phyloP scores from a whole-genome alignment of 306 rosid genomes.

The Quercus wislizeni region DNA sequence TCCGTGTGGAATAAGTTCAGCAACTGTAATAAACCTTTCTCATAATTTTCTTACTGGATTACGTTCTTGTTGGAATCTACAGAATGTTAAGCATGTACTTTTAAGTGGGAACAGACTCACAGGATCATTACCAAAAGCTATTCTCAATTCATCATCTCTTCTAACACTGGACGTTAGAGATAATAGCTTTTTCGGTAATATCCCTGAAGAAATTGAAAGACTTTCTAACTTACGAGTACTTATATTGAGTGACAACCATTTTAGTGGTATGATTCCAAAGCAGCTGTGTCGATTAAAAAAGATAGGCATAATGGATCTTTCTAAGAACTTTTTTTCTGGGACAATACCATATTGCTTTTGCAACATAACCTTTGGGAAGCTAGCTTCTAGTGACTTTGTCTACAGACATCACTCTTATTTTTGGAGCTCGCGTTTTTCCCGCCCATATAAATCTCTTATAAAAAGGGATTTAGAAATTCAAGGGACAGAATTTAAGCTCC shows the following conservation, averaged over 20 bases:
- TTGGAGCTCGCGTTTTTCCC: accelerated
- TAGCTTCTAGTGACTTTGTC: neutral
- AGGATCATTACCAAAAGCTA: neutral
- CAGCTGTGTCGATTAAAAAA: neutral
- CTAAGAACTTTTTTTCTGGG: too few relatives aligned
- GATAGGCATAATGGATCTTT: neutral
- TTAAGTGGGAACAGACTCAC: conserved; percentile 1
- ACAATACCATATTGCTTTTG: too few relatives aligned
- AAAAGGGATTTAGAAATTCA: accelerated
- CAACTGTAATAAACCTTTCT: conserved; percentile 6
- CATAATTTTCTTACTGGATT: conserved; percentile 5
- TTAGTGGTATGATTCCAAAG: conserved; percentile 16
- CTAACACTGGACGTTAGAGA: conserved; percentile 8
- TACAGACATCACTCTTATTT: too few relatives aligned
- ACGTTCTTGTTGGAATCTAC: neutral
- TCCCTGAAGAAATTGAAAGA: conserved; percentile 14
- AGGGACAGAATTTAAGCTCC: too few relatives aligned
- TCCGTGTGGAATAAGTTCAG: neutral
- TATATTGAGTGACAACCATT: conserved; percentile 1
- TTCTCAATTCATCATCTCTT: neutral
- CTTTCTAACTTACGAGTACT: neutral
- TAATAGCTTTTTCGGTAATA: conserved; percentile 4
- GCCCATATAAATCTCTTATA: too few relatives aligned
- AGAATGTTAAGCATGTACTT: neutral
- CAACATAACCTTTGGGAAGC: too few relatives aligned